phyloP scores from a whole-genome alignment of 2,329 filamentous ascomycete species.

The Beauveria asiatica region DNA sequence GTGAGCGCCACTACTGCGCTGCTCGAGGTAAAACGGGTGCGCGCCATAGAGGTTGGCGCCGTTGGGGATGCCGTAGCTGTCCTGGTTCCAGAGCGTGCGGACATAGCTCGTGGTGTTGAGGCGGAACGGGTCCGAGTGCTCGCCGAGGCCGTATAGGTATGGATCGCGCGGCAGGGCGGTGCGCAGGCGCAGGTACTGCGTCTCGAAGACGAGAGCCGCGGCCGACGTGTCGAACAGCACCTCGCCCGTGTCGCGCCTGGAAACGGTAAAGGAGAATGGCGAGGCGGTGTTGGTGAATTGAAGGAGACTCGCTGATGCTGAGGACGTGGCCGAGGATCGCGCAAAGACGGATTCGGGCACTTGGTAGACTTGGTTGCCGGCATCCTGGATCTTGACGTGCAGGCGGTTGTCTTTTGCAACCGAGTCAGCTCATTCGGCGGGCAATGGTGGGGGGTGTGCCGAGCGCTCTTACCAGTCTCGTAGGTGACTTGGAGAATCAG shows the following conservation, averaged over 20 bases:
- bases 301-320: constrained; percentile 50
- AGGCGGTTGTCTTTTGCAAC: constrained; percentile 56
- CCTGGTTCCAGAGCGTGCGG: constrained; percentile 63
- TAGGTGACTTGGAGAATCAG: constrained; percentile 53
- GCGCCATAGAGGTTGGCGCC: constrained; percentile 65
- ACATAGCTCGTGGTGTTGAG: constrained; percentile 49
- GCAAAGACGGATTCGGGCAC: constrained; percentile 58
- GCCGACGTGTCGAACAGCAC: constrained; percentile 59
- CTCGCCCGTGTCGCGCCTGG: constrained; percentile 23
- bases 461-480: constrained; percentile 42
- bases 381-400: constrained; percentile 64
- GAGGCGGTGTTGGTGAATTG: constrained; percentile 28
- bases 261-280: constrained; percentile 58
- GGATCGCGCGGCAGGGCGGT: constrained; percentile 58
- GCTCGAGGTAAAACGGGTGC: constrained; percentile 70
- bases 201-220: constrained; percentile 59
- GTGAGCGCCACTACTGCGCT: constrained; percentile 42
- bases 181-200: constrained; percentile 62
- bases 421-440: background rate
- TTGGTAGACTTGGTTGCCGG: constrained; percentile 57
- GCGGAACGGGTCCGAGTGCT: constrained; percentile 60
- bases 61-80: constrained; percentile 53
- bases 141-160: constrained; percentile 67
- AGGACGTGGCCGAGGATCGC: constrained; percentile 53
- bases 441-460: background rate